Conservation (phyloP, 2,329 filamentous ascomycete species). For the Diplodia mutila region DNA sequence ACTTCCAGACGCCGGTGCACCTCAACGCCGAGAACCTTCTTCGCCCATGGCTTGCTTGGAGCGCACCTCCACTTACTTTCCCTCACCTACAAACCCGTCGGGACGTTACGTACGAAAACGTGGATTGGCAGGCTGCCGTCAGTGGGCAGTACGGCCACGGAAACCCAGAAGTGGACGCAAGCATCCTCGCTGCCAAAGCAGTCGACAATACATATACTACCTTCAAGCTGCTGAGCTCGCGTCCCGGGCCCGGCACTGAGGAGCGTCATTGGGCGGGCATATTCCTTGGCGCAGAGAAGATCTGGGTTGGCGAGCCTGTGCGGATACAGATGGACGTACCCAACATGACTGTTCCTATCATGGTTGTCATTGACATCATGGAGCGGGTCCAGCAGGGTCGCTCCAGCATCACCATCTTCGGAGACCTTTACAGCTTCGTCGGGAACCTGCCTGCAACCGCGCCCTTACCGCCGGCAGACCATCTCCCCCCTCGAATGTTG, state of each 20-base stretch:
- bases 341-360: conserved; percentile 47
- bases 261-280: conserved; percentile 57
- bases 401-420: conserved; percentile 41
- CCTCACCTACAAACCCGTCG: conserved; percentile 46
- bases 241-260: conserved; percentile 43
- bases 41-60: conserved; percentile 64
- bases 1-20: conserved; percentile 45
- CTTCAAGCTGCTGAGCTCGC: conserved; percentile 51
- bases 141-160: conserved; percentile 51
- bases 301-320: conserved; percentile 63
- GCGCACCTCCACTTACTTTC: conserved; percentile 56
- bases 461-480: conserved; percentile 41
- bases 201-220: conserved; percentile 61
- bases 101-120: conserved; percentile 50
- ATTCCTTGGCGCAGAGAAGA: conserved; percentile 62
- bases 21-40: conserved; percentile 51
- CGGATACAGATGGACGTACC: conserved; percentile 49
- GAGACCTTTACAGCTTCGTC: conserved; percentile 58
- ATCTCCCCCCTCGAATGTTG: conserved; percentile 56
- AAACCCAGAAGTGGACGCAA: conserved; percentile 59
- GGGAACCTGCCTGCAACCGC: conserved; percentile 38
- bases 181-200: conserved; percentile 60
- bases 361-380: conserved; percentile 52
- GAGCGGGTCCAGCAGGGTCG: conserved; percentile 39
- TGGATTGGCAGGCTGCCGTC: conserved; percentile 51